phyloP scores from a whole-genome alignment of 441 rosid genomes.

The Gossypium laxum region DNA sequence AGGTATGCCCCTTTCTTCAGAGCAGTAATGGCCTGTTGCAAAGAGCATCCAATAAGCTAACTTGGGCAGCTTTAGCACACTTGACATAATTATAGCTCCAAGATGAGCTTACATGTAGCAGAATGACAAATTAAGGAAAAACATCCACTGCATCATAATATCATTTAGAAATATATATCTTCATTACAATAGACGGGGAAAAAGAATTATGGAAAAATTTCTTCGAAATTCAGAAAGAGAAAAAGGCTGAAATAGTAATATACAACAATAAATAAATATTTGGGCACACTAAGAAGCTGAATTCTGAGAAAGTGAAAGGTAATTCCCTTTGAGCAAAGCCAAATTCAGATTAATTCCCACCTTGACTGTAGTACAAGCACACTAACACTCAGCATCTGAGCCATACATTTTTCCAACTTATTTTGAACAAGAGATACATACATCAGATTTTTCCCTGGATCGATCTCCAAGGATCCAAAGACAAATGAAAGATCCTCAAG shows the following conservation, averaged over 20 bases:
- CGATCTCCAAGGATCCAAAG: slow-evolving; percentile 1
- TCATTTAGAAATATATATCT: not conserved
- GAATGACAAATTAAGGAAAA: slow-evolving; percentile 9
- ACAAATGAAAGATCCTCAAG: not conserved
- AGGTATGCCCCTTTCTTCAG: slow-evolving; percentile 86
- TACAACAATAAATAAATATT: not conserved
- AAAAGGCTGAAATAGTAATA: not conserved
- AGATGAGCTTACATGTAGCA: slow-evolving; percentile 7
- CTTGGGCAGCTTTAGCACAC: slow-evolving; percentile 21
- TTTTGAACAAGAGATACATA: not conserved
- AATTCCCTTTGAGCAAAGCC: not conserved
- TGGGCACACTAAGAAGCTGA: not conserved
- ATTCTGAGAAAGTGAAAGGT: not conserved
- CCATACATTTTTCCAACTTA: not conserved
- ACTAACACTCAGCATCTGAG: not conserved
- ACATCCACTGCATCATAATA: not conserved
- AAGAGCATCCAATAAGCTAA: slow-evolving; percentile 32
- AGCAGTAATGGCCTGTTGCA: slow-evolving; percentile 79
- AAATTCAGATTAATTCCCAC: not conserved
- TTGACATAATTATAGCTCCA: slow-evolving; percentile 13
- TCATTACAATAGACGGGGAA: not conserved
- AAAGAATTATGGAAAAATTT: not conserved
- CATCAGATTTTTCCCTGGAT: not conserved
- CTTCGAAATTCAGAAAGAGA: not conserved
- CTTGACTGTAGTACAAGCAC: not conserved